Evolutionary conservation across 202 grass and related monocot genomes (phyloP), one percentile per base, ranked within the genome.

Genomic region (Schoenoplectus tabernaemontani): DNA sequence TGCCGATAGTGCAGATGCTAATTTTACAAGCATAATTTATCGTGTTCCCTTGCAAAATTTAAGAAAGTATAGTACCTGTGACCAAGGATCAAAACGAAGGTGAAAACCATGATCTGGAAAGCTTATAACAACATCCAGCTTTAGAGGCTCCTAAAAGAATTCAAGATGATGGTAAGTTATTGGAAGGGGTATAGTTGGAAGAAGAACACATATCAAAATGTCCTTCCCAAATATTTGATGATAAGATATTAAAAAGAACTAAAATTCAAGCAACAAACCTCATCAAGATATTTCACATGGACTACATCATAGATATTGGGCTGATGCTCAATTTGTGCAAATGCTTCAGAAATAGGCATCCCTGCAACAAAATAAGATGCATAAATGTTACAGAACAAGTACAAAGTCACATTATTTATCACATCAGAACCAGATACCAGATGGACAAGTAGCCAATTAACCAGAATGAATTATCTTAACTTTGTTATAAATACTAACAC

Each of bases 71-170:
- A n/a, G 19, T 84, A 99, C 96, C 91, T 98, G 96, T 6, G 96
- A 99, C 96, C 89, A 99, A 86, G 91, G 88, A 77, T 99, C 91
- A 22, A 99, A 99, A 4, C 91, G 96, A 7, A 99, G 61, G 61
- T 99, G 92, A 86, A 99, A 99, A 57, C 96, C 96, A 68, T 99
- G 96, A 80, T 99, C 96, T 0, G 90, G 90, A 84, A 99, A 99
- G 82, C 90, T 89, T 63, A 99, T 95, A 42, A 99, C 88, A 3
- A 99, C 89, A 68, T 95, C 92, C 82, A 96, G 57, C 56, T 93
- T 96, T 33, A 99, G 78, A 69, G 96, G 92, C 69, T 99, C 96
- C 96, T 99, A 84, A 39, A 75, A 83, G 30, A 15, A 81, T 82
- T 67, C 22, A 26, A 47, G 13, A 78, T 28, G 47, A 53, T 61